phyloP scores from a whole-genome alignment of 345 rosid genomes.

The Salix arbutifolia region DNA sequence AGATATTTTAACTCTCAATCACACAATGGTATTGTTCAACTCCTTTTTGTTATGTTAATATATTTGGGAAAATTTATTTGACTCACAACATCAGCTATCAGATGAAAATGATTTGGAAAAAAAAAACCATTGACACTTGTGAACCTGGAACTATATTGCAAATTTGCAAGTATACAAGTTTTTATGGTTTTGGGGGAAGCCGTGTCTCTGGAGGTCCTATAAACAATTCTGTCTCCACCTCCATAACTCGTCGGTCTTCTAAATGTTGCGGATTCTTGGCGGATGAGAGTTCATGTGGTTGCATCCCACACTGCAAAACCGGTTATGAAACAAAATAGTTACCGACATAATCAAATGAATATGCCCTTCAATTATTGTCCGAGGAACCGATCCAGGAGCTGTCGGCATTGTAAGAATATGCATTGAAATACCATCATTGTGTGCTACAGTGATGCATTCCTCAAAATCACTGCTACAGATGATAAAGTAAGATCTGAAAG shows the following conservation, averaged over 20 bases:
- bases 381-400: background rate
- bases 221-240: slow-evolving; percentile 74
- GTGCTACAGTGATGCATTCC: background rate
- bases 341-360: background rate
- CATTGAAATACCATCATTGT: background rate
- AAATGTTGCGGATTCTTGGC: slow-evolving; percentile 13
- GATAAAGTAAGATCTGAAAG: background rate
- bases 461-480: background rate
- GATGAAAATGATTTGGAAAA: no score
- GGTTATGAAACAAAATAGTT: background rate
- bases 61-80: background rate
- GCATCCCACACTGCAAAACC: slow-evolving; percentile 36
- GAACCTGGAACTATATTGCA: background rate
- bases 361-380: background rate
- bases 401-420: no score
- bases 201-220: slow-evolving; percentile 63
- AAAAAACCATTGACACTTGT: no score
- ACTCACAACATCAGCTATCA: background rate
- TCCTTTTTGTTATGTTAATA: background rate
- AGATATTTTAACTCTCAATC: background rate
- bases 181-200: background rate
- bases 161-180: background rate
- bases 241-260: slow-evolving; percentile 28
- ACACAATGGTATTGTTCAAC: background rate
- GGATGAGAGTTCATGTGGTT: slow-evolving; percentile 3